Conservation (phyloP, 83 land plant species). For the Diphasiastrum complanatum region DNA sequence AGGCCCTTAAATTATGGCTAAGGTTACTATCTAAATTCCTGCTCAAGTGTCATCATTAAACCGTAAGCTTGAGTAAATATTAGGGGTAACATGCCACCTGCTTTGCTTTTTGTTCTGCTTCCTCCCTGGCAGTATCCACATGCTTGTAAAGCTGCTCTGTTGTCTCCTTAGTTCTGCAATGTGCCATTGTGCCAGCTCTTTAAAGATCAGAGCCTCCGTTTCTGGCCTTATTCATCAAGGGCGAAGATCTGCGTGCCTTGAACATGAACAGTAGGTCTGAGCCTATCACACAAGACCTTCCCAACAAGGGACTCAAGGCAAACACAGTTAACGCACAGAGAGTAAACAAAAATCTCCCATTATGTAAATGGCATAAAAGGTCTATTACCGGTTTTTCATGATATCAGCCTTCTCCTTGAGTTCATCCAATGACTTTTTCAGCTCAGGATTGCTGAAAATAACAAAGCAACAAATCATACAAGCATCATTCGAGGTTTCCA, state of each 20-base stretch:
- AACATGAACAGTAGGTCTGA: constrained; percentile 49
- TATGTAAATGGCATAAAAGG: constrained; percentile 9
- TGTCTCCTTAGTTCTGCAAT: constrained; percentile 90
- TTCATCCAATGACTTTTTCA: constrained; percentile 48
- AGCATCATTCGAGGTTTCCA: not conserved
- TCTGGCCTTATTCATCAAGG: constrained; percentile 14
- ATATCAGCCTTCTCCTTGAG: constrained; percentile 48
- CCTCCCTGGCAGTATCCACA: constrained; percentile 67
- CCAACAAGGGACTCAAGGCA: not conserved
- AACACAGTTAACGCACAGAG: not conserved
- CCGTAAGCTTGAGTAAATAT: no score
- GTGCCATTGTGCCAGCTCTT: constrained; percentile 44
- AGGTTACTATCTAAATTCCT: no score
- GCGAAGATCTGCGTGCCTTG: constrained; percentile 27
- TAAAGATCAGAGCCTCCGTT: constrained; percentile 36
- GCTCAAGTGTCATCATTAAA: no score
- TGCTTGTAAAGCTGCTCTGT: constrained; percentile 71
- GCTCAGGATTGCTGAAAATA: constrained; percentile 39
- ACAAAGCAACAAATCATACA: not conserved
- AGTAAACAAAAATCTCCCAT: not conserved
- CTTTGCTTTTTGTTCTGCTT: constrained; percentile 67
- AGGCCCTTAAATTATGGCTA: no score
- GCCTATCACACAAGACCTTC: constrained; percentile 29
- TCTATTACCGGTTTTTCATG: constrained; percentile 11
- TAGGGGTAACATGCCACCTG: constrained; percentile 38